Evolutionary conservation across 2,329 filamentous ascomycete genomes (phyloP), one percentile per base, ranked within the genome.

Genomic region (Stachybotrys elegans): DNA sequence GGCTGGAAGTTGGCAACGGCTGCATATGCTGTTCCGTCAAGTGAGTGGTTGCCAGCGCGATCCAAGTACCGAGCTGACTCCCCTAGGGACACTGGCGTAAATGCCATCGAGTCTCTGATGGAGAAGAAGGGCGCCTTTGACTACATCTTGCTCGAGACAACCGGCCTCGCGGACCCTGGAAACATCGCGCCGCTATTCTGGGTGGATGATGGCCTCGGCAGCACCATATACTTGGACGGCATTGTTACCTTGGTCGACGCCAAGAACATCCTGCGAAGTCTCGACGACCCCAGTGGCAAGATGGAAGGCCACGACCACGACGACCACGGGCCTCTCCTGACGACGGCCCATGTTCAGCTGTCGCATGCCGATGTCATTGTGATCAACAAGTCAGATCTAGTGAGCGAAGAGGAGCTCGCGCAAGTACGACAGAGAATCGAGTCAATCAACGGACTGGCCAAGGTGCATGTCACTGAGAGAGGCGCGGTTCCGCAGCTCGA

Each of bases 21-120:
- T 98, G 93, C 63, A 90, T 98, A 53, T 98, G 93, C 69, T 98
- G 93, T 68, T 95, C 90, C 4, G 91, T 97, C 56, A 98, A 96
- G 83, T 91, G 73, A 8, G 12, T 5, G 17, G n/a, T 5, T n/a
- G 7, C 17, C 4, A 13, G 12, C 39, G 42, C 32, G 42, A 13
- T 11, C 3, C 5, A 36, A 17, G 13, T 32, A n/a, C 19, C 27
- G 14, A 40, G 37, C 57, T 68, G 46, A 68, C 34, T 22, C 19
- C 6, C 17, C 1, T 37, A 91, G 87, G 69, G 93, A 98, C 62
- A 83, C 86, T 1, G 93, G 93, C 12, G 92, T 98, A 29, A 88
- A 88, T 53, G 93, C 93, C 27, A 95, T 98, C 43, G 93, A 98
- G 69, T 88, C 88, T 2, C 73, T 98, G 3, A 97, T 98, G 88